Conservation (phyloP, 306 rosid genomes). For the Vachellia pachyceras region DNA sequence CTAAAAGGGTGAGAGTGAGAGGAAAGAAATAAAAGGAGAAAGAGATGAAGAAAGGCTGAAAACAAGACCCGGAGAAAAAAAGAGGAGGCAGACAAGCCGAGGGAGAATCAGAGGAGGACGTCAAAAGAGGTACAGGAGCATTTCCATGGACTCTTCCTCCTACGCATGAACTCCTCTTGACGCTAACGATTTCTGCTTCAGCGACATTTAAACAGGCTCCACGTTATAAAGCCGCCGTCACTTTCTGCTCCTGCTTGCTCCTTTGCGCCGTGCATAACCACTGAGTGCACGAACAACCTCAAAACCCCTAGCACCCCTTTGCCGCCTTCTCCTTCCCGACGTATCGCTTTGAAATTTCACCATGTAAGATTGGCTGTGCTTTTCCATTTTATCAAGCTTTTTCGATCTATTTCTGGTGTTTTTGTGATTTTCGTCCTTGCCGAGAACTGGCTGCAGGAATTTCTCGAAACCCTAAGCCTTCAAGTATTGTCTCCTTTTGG, state of each 20-base stretch:
- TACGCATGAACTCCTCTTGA: not conserved
- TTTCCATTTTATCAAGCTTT: not conserved
- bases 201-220: constrained; percentile 33
- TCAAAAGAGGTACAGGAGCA: not conserved
- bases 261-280: not conserved
- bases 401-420: not conserved
- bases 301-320: constrained; percentile 22
- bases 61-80: not conserved
- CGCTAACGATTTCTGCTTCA: constrained; percentile 33
- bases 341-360: constrained; percentile 1
- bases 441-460: not conserved
- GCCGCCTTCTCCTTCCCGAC: constrained; percentile 6
- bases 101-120: not conserved
- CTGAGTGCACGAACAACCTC: constrained; percentile 18
- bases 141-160: not conserved
- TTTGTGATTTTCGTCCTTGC: not conserved
- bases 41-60: not conserved
- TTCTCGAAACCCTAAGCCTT: constrained; percentile 44
- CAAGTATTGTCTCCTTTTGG: not conserved
- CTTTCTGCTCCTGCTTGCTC: constrained; percentile 24
- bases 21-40: not conserved
- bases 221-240: constrained; percentile 43
- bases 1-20: not conserved
- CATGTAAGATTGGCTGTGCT: constrained; percentile 33
- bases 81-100: constrained; percentile 5